Evolutionary conservation across 768 basidiomycete genomes (phyloP), one percentile per base, ranked within the genome.

Genomic region (Thelephora aurantiotincta): DNA sequence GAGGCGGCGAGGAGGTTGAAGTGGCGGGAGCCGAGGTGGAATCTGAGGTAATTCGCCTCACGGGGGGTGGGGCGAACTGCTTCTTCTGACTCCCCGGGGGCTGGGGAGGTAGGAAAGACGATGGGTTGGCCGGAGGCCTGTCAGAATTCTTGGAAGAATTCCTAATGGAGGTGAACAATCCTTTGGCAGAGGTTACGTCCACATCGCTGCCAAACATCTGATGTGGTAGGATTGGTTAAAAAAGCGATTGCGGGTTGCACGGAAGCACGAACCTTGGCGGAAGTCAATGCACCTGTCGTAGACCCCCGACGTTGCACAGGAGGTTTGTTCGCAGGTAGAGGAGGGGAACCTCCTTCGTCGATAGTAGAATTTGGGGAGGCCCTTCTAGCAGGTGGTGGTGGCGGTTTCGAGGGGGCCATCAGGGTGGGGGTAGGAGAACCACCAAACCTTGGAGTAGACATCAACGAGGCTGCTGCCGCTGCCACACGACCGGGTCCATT

Each of bases 171-270:
- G 71, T 59, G 55, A 61, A 63, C 61, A 74, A 68, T 45, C 64
- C 66, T 49, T 68, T 68, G 5, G 65, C 52, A 1, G 76, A 74
- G 0, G 75, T 69, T 35, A 70, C 70, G 58, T 80, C 74, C 19
- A 80, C 65, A 49, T 75, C 69, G 16, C 26, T 30, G n/a, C 76
- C 77, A 46, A 80, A 68, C 72, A 68, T 75, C 79, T 80, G 52
- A 26, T 20, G 18, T 33, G 6, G 16, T 33, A 6, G 23, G 9
- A 22, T 41, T 18, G 14, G 38, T 41, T 22, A 41, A 2, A 4
- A 14, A 41, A 37, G 14, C 11, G 12, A 18, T 18, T 9, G 14
- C 38, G 14, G 5, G 14, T 11, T 6, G 11, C 18, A 14, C 18
- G 14, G 38, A 22, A n/a, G 14, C 9, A 47, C 54, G 35, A 44